Percentiles rank a stretch among this genome's conserved stretches.
Conservation (phyloP, 495 filamentous ascomycete genomes). For the Hypoxylon perforatum region DNA sequence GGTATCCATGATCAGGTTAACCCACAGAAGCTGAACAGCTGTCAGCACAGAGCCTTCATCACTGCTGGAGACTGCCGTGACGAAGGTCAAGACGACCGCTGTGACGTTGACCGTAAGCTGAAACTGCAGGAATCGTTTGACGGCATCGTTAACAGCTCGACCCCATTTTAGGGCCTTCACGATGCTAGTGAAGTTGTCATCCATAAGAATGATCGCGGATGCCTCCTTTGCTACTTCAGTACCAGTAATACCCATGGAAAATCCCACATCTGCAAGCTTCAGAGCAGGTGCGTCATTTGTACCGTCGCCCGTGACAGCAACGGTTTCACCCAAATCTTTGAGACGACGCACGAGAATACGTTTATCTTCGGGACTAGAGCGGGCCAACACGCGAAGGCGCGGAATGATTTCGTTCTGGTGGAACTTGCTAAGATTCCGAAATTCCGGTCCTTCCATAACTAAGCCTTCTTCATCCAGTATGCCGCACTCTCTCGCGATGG, state of each 20-base stretch:
- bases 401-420: constrained; percentile 80
- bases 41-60: constrained; percentile 78
- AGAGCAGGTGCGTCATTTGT: constrained; percentile 91
- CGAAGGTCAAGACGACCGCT: constrained; percentile 83
- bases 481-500: constrained; percentile 85
- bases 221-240: constrained; percentile 96
- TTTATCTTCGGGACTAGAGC: constrained; percentile 90
- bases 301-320: constrained; percentile 88
- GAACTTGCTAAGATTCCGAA: constrained; percentile 77
- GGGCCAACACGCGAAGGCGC: constrained; percentile 81
- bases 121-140: constrained; percentile 91
- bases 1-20: constrained; percentile 95
- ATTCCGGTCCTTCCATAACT: constrained; percentile 85
- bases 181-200: constrained; percentile 89
- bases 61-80: constrained; percentile 78
- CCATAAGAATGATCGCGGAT: constrained; percentile 90
- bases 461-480: constrained; percentile 79
- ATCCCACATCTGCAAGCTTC: constrained; percentile 87
- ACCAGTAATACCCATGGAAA: constrained; percentile 92
- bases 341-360: constrained; percentile 79
- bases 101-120: constrained; percentile 94
- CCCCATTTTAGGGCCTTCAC: constrained; percentile 92
- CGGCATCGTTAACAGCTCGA: constrained; percentile 88
- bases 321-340: constrained; percentile 80
- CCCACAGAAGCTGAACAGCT: constrained; percentile 90